Conservation (phyloP, 2,329 filamentous ascomycete genomes). For the Akanthomyces dipterigenus region DNA sequence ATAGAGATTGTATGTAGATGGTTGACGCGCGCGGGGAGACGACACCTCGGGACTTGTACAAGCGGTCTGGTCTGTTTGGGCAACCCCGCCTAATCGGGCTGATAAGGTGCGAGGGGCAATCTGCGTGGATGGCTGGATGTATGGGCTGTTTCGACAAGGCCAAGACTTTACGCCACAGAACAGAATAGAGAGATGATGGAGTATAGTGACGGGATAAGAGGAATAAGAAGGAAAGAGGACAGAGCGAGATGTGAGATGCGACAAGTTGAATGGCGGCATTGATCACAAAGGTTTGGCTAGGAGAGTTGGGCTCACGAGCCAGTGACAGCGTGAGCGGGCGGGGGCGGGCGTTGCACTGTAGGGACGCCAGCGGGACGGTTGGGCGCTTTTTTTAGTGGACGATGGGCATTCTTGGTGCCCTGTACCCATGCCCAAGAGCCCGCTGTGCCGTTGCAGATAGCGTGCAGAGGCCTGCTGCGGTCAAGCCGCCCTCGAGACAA, state of each 20-base stretch:
- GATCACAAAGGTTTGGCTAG: not conserved
- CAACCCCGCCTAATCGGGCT: constrained; percentile 9
- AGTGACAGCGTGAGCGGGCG: constrained; percentile 5
- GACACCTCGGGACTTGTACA: constrained; percentile 9
- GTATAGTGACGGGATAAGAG: not conserved
- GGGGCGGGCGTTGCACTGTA: not conserved
- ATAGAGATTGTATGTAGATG: not conserved
- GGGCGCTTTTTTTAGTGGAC: not conserved
- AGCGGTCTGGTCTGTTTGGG: constrained; percentile 8
- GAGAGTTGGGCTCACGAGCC: not conserved
- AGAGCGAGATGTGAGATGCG: not conserved
- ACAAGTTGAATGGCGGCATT: not conserved
- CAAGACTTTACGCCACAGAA: not conserved
- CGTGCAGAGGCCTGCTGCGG: too few relatives aligned
- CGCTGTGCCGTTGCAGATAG: not conserved
- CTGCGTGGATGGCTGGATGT: not conserved
- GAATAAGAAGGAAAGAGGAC: not conserved
- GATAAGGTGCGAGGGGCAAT: constrained; percentile 2
- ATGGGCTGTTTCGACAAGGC: not conserved
- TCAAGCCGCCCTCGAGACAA: not conserved
- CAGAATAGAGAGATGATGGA: not conserved
- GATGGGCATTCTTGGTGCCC: not conserved
- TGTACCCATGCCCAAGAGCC: too few relatives aligned
- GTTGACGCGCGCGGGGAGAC: constrained; percentile 1
- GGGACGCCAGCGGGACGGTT: not conserved